Conservation (phyloP, 2,329 filamentous ascomycete species). For the Fusarium sp. region DNA sequence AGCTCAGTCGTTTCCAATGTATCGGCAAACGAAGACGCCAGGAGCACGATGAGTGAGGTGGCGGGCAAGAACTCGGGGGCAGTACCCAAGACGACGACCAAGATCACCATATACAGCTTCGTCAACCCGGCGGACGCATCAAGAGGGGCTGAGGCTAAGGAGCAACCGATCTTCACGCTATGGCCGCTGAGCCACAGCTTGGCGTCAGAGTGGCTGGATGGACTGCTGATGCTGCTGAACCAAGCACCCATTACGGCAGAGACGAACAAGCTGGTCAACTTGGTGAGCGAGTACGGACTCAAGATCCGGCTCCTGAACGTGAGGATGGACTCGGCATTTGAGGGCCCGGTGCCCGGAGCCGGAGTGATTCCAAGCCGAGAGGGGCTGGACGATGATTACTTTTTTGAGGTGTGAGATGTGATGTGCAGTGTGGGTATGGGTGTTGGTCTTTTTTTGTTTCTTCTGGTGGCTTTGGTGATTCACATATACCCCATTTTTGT, state of each 20-base stretch:
- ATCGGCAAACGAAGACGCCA: constrained; percentile 66
- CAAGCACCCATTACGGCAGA: constrained; percentile 97
- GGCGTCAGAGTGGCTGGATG: constrained; percentile 96
- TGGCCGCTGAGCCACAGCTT: constrained; percentile 80
- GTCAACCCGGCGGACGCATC: constrained; percentile 52
- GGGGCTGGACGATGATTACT: constrained; percentile 91
- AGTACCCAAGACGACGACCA: constrained; percentile 68
- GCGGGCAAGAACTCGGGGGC: constrained; percentile 50
- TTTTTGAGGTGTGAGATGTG: constrained; percentile 72
- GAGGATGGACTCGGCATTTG: constrained; percentile 77
- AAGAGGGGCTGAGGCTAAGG: constrained; percentile 54
- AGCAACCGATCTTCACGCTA: constrained; percentile 80
- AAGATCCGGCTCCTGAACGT: constrained; percentile 94
- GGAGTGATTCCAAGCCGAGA: constrained; percentile 82
- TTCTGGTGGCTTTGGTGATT: constrained; percentile 34
- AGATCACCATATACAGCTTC: constrained; percentile 90
- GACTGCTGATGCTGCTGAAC: constrained; percentile 90
- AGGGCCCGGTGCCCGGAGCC: constrained; percentile 70
- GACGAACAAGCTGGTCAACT: constrained; percentile 84
- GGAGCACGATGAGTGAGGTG: constrained; percentile 54
- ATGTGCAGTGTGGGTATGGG: not conserved
- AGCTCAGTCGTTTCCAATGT: constrained; percentile 96
- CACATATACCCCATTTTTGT: constrained; percentile 36
- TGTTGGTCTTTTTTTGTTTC: constrained; percentile 29
- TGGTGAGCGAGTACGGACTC: constrained; percentile 88